Evolutionary conservation across 2,329 filamentous ascomycete species (phyloP), one percentile per base, ranked within the genome.

Genomic region (Sporothrix dimorphospora): DNA sequence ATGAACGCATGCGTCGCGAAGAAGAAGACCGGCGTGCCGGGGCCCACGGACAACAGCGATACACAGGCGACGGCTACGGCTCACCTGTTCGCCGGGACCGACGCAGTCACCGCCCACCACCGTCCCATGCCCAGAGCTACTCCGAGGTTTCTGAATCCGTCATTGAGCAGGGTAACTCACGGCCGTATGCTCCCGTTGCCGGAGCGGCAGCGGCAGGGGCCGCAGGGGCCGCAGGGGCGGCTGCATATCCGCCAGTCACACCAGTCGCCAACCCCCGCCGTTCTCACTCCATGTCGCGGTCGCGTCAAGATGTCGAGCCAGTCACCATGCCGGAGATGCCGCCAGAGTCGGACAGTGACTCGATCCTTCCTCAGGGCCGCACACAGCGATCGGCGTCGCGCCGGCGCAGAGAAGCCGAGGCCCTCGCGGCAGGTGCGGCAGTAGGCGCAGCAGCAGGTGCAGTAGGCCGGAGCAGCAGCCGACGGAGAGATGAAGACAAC

Each of bases 11-110:
- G 73, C 83, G 77, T 73, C 83, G 77, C 72, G 81, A 82, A 70
- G 86, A 86, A 73, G 86, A 85, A 67, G 84, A 86, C 51, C 81
- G 83, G 75, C 86, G 89, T 70, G 87, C 89, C 27, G 87, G 92
- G 5, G 88, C 87, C 47, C 86, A 86, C 38, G 42, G 84, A 86
- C n/a, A 47, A 14, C 88, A 89, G 27, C 85, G 85, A 76, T 93
- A 88, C 74, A 93, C 91, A 2, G 91, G 89, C 38, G 92, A 94
- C 78, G 90, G 90, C 34, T 84, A 86, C 73, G 82, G 83, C 3
- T 85, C 85, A 19, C 85, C 87, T 1, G 79, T 83, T 0, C 81
- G 85, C 65, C 81, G 80, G 49, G 78, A 80, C 57, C 69, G 49
- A 78, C 80, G 34, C 78, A 79, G 63, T 79, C 78, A 24, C 73